phyloP scores from a whole-genome alignment of 305 asterid species.

The Fraxinus angustifolia region DNA sequence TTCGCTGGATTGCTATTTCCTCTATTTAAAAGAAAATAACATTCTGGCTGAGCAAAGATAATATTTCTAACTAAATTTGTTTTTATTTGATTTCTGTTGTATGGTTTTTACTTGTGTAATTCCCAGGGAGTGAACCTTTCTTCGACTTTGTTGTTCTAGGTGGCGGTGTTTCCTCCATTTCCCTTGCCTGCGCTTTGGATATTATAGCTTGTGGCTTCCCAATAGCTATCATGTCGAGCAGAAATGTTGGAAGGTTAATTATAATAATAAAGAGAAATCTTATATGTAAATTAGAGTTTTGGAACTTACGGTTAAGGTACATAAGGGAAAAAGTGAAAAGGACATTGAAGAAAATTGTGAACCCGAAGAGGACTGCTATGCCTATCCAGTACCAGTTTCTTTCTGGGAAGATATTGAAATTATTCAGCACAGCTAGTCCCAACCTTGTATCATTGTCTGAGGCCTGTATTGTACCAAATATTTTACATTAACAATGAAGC shows the following conservation, averaged over 20 bases:
- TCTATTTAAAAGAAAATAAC: slow-evolving; percentile 27
- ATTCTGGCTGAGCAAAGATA: slow-evolving; percentile 3
- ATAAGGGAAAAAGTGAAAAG: slow-evolving; percentile 49
- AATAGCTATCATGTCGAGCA: slow-evolving; percentile 29
- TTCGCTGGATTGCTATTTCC: slow-evolving; percentile 52
- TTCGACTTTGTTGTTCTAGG: slow-evolving; percentile 40
- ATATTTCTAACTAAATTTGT: not conserved
- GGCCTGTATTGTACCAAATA: slow-evolving; percentile 37
- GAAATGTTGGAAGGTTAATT: not conserved
- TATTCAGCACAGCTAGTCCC: slow-evolving; percentile 59
- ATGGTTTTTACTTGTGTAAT: slow-evolving; percentile 48
- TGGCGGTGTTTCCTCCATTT: slow-evolving; percentile 52
- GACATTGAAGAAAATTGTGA: slow-evolving; percentile 50
- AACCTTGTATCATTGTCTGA: slow-evolving; percentile 42
- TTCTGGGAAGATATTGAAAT: slow-evolving; percentile 43
- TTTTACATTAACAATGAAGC: not conserved
- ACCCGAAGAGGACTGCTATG: slow-evolving; percentile 48
- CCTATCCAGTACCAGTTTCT: slow-evolving; percentile 67
- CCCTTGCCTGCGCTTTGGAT: slow-evolving; percentile 64
- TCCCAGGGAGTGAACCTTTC: slow-evolving; percentile 47
- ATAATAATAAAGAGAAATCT: not conserved
- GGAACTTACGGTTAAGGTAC: slow-evolving; percentile 60
- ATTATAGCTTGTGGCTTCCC: slow-evolving; percentile 60
- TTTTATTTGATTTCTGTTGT: not conserved
- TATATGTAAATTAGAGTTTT: not conserved